Evolutionary conservation across 2,329 filamentous ascomycete genomes (phyloP), one percentile per base, ranked within the genome.

Genomic region (Penicillium hordei): DNA sequence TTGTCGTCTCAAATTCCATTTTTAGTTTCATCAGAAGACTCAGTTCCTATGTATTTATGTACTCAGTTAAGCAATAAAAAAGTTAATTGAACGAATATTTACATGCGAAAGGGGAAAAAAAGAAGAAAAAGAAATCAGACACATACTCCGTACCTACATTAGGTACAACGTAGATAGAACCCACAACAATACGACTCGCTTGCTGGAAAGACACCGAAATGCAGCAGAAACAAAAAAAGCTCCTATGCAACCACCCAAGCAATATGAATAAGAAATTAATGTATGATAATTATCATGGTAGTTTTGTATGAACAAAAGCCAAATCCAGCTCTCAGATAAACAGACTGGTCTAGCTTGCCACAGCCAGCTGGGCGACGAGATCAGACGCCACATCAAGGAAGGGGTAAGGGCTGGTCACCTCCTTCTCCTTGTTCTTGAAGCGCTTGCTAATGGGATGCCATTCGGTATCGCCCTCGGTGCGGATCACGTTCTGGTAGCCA

Each of bases 361-460:
- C 90, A 12, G 93, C 92, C 71, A 97, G 81, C 78, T 96, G 92
- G 78, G 96, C 92, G 67, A 97, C 96, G 69, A 97, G 81, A 76
- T 88, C 88, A 64, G 91, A 93, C 31, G 93, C 93, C 75, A 97
- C 89, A 77, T 97, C 93, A 70, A 97, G 82, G 78, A 97, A 97
- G 4, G 94, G 93, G 75, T 96, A 97, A 29, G 94, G 92, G 72
- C 90, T 95, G 44, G 91, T 93, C 62, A 96, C 91, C 70, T 96
- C 90, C 82, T 97, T 97, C 78, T 97, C 92, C 68, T 94, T 91
- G 50, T 92, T 79, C 61, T 72, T 75, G 60, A 77, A 73, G 31
- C 78, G 75, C 62, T 79, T 79, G 72, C 77, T 78, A 59, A 80
- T 75, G n/a, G 73, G 79, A 69, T 67, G 74, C 81, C 66, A 84